A percentile compares a stretch with the other conserved stretches of the same genome.
These are phyloP conservation scores for Plenodomus tracheiphilus DNA, from an alignment of 2,329 filamentous ascomycete genomes.

Conservation along the genomic window DNA sequence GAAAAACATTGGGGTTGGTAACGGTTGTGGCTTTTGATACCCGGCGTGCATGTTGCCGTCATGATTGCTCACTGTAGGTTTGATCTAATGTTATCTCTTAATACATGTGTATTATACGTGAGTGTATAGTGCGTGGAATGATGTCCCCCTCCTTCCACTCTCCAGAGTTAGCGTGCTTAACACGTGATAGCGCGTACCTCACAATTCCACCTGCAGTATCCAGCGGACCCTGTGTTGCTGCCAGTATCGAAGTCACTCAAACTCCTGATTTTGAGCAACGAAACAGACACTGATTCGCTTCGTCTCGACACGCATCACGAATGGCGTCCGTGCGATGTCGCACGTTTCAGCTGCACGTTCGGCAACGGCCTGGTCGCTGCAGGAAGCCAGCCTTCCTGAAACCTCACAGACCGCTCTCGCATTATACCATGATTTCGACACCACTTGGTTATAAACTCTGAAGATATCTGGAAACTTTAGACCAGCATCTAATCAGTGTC, in stretches of 20 bases:
- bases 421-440: not conserved
- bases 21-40: constrained; percentile 9
- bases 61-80: not conserved
- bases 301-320: not conserved
- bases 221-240: not conserved
- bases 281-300: not conserved
- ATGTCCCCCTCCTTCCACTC: not conserved
- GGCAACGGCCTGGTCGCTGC: constrained; percentile 23
- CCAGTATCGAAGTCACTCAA: not conserved
- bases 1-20: not conserved
- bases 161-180: not conserved
- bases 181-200: not conserved
- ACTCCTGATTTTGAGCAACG: not conserved
- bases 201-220: too few relatives aligned
- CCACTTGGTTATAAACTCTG: not conserved
- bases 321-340: constrained; percentile 29
- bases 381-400: constrained; percentile 2
- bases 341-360: constrained; percentile 31
- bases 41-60: constrained; percentile 9
- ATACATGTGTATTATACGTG: not conserved
- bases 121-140: too few relatives aligned
- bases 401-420: not conserved
- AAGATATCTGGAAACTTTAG: not conserved
- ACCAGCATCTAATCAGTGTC: too few relatives aligned
- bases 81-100: not conserved